Base-by-base conservation (phyloP, 129 eudicot genomes). In the Logfia minima region DNA sequence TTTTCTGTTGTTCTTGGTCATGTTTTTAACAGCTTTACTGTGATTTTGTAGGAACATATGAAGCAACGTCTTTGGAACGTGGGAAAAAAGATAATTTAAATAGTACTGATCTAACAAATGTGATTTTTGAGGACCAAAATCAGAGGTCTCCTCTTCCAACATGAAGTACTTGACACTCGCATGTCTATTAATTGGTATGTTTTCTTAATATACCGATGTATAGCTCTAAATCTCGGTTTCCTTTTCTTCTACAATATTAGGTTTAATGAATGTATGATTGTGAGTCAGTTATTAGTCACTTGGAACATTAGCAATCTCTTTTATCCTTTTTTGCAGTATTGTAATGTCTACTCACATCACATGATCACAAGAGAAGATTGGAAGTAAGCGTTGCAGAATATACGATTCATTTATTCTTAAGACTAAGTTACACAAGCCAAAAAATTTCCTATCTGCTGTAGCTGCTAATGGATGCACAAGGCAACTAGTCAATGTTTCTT, bases 51-150 rank as follows among this genome's bases (percentile, higher is more conserved):
- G 97, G 98, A 51, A 93, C 91, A 71, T 85, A 87, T 65, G 93
- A 93, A 87, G 97, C 97, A 60, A 90, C 98, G 22, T 86, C 97
- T 62, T 78, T 93, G 90, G 97, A 91, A 67, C 96, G 87, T 68
- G 80, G 72, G 63, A 86, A 84, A 83, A 88, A 87, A 84, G 98
- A 91, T 80, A 83, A 85, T 60, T 71, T 84, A 65, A 83, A 85
- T 76, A 78, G 68, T 79, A 77, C 89, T 68, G 92, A 85, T 79
- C 69, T 65, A 48, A 82, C 92, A 68, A 82, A 83, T 55, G 96
- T 87, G 63, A 60, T 85, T 17, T 87, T 86, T 62, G 98, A 89
- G 19, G 98, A 93, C 72, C 90, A 77, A 83, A 74, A 84, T 72
- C 89, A 81, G 72, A 89, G 85, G 89, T 86, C 97, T 62, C 79